These are phyloP conservation scores for Penicillium pulvis DNA, from an alignment of 495 filamentous ascomycete genomes.

Conservation along the genomic window DNA sequence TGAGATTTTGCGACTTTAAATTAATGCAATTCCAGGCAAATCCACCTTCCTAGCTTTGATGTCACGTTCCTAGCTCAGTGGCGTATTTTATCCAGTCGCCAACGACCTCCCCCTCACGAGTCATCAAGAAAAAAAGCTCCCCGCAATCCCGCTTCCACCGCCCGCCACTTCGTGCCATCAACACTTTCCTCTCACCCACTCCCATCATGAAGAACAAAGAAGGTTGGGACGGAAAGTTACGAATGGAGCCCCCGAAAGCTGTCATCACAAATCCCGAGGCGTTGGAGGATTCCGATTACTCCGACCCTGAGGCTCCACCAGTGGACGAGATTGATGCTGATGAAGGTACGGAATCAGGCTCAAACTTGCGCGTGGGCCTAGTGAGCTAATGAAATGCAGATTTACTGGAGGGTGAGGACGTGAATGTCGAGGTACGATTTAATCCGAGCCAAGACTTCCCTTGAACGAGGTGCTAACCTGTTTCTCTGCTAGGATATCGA, in stretches of 20 bases:
- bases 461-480: conserved; percentile 13
- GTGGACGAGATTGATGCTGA: conserved; percentile 79
- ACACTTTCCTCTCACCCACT: conserved; percentile 8
- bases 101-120: conserved; percentile 10
- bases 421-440: conserved; percentile 54
- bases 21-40: background rate
- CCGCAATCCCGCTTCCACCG: conserved; percentile 27
- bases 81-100: background rate
- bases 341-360: conserved; percentile 59
- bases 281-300: conserved; percentile 79
- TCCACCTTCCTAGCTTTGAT: background rate
- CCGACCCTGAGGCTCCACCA: conserved; percentile 75
- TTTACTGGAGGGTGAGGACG: conserved; percentile 65
- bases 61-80: background rate
- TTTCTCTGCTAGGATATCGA: conserved; percentile 71
- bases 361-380: background rate
- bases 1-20: background rate
- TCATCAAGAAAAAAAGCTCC: conserved; percentile 23
- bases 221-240: conserved; percentile 93
- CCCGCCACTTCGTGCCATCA: conserved; percentile 18
- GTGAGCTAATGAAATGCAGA: conserved; percentile 44
- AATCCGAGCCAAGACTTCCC: background rate
- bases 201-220: conserved; percentile 61
- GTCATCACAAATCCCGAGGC: conserved; percentile 73
- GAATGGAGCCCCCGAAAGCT: conserved; percentile 61